These are phyloP conservation scores for Oryza meridionalis DNA, from an alignment of 176 grass and related monocot species.

Conservation along the genomic window DNA sequence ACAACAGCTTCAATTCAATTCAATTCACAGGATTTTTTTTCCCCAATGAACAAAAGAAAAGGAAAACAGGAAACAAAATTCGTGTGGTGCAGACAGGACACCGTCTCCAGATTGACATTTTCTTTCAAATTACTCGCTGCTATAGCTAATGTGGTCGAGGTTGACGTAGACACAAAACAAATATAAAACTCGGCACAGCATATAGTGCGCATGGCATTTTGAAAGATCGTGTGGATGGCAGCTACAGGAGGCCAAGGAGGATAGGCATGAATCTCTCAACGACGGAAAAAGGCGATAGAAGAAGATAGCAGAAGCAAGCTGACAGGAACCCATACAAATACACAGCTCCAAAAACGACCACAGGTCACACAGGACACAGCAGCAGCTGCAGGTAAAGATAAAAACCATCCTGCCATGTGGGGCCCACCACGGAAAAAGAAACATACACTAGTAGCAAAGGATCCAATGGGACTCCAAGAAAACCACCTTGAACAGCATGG, in stretches of 20 bases:
- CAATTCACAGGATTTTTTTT: not conserved
- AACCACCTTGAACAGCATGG: not conserved
- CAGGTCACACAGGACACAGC: not conserved
- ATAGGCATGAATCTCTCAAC: constrained; percentile 39
- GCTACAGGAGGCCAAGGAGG: not conserved
- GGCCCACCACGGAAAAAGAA: too few relatives aligned
- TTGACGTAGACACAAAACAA: not conserved
- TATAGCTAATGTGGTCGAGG: not conserved
- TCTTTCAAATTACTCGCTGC: not conserved
- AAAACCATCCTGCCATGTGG: not conserved
- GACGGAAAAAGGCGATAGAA: not conserved
- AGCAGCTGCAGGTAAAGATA: not conserved
- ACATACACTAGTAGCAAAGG: too few relatives aligned
- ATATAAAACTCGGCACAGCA: not conserved
- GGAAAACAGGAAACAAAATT: not conserved
- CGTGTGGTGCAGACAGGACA: not conserved
- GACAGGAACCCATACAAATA: not conserved
- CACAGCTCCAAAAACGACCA: not conserved
- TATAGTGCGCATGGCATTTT: not conserved
- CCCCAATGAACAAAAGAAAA: too few relatives aligned
- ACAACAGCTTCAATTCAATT: not conserved
- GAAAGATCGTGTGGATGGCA: constrained; percentile 5
- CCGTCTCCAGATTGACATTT: not conserved
- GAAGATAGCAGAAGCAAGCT: not conserved
- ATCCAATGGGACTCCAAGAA: not conserved